Evolutionary conservation across 1,284 basidiomycete species (phyloP).

Genomic region (Marasmius oreades): DNA sequence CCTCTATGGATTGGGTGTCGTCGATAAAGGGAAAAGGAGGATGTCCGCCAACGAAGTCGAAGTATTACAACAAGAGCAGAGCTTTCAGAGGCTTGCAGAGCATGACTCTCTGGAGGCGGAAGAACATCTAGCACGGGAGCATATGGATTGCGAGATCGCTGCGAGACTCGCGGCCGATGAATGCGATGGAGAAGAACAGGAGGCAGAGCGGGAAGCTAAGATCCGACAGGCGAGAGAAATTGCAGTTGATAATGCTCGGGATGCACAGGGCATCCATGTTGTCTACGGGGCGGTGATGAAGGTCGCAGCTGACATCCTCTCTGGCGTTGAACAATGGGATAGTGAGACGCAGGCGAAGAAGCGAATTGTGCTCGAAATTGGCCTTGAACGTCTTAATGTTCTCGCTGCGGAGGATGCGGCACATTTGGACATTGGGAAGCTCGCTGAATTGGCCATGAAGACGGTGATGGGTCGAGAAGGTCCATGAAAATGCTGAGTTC

Average conservation of each 20-base stretch:
- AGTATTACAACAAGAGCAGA: neutral
- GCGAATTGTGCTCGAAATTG: neutral
- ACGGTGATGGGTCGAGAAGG: neutral
- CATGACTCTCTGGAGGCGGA: neutral
- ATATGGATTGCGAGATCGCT: neutral
- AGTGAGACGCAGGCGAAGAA: neutral
- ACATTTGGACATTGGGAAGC: neutral
- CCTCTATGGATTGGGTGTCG: neutral
- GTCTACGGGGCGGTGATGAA: neutral
- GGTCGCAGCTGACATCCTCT: neutral
- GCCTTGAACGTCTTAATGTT: neutral
- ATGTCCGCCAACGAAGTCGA: conserved; percentile 8
- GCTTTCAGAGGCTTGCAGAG: neutral
- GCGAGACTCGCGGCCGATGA: neutral
- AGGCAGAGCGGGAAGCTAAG: neutral
- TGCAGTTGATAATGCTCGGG: neutral
- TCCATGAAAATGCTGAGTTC: too few relatives aligned
- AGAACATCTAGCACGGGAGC: neutral
- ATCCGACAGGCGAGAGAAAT: neutral
- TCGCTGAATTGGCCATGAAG: neutral
- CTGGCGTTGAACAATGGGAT: neutral
- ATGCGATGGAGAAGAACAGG: neutral
- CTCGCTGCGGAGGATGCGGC: neutral
- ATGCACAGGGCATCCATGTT: neutral
- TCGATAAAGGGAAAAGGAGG: conserved; percentile 10